Percentiles rank a stretch among this genome's conserved stretches.
phyloP scores from a whole-genome alignment of 352 stramenopile genomes.

The Pythium coloratum region DNA sequence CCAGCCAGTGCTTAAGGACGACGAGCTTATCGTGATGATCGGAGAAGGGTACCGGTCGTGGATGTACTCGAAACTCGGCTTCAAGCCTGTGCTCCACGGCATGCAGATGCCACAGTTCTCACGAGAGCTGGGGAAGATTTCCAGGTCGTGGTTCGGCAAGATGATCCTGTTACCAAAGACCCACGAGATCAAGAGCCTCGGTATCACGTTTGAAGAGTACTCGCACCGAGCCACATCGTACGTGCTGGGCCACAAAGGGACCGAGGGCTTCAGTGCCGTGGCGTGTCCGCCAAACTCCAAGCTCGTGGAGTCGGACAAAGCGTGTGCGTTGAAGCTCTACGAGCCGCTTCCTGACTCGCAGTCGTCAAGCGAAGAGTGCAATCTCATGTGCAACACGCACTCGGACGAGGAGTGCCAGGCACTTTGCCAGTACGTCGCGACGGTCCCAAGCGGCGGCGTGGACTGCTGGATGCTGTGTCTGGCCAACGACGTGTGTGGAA shows the following conservation, averaged over 20 bases:
- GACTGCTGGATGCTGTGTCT: slow-evolving; percentile 33
- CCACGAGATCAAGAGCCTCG: slow-evolving; percentile 18
- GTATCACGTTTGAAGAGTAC: slow-evolving; percentile 31
- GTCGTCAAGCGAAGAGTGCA: slow-evolving; percentile 24
- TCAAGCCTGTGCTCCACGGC: slow-evolving; percentile 30
- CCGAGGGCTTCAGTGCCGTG: slow-evolving; percentile 18
- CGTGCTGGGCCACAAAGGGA: slow-evolving; percentile 14
- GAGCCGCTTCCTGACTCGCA: slow-evolving; percentile 12
- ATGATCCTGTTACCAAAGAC: slow-evolving; percentile 30
- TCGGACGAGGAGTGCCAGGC: slow-evolving; percentile 20
- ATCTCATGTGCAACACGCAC: slow-evolving; percentile 28
- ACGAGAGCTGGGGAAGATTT: slow-evolving; percentile 2
- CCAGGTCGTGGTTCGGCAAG: slow-evolving; percentile 22
- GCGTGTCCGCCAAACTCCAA: slow-evolving; percentile 23
- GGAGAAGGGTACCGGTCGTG: slow-evolving; percentile 29
- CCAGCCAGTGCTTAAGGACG: slow-evolving; percentile 22
- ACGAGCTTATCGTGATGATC: slow-evolving; percentile 35
- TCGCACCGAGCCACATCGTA: slow-evolving; percentile 19
- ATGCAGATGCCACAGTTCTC: slow-evolving; percentile 32
- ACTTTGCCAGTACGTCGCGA: slow-evolving; percentile 23
- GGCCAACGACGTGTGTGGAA: slow-evolving; percentile 16
- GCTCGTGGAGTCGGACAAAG: slow-evolving; percentile 26
- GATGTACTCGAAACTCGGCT: slow-evolving; percentile 22
- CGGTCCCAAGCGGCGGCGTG: slow-evolving; percentile 20
- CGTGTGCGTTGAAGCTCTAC: slow-evolving; percentile 24